A percentile compares a stretch with the other conserved stretches of the same genome.
Conservation (phyloP, 1,139 yeast species). For the Pneumocystis sp. region DNA sequence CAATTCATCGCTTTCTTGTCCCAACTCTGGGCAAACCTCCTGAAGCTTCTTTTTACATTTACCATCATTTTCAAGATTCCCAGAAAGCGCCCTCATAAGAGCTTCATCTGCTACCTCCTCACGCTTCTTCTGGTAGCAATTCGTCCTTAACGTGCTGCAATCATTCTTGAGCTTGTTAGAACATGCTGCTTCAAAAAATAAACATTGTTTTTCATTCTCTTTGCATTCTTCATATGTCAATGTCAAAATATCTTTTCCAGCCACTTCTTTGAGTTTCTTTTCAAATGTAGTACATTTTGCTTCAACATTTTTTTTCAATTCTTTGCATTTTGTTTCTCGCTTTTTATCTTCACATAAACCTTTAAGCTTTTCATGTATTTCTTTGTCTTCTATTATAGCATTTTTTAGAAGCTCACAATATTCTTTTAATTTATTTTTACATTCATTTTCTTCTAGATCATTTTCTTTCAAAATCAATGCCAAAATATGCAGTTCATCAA, state of each 20-base stretch:
- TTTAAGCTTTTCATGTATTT: background rate
- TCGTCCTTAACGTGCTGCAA: background rate
- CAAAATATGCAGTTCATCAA: background rate
- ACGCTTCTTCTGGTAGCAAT: background rate
- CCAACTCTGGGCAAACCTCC: background rate
- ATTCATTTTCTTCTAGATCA: background rate
- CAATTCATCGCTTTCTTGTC: background rate
- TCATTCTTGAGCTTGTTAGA: background rate
- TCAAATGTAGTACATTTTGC: background rate
- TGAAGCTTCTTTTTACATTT: background rate
- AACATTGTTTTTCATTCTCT: background rate
- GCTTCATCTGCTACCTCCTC: background rate
- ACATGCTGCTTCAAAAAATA: background rate
- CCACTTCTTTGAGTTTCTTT: background rate
- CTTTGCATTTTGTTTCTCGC: background rate
- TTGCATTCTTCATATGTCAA: background rate
- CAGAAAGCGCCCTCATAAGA: background rate
- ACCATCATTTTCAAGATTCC: background rate
- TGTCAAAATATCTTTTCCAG: background rate
- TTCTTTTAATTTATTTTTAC: background rate
- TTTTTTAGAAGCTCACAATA: background rate
- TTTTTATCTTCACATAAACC: background rate
- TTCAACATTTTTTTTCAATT: background rate
- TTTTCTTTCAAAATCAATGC: background rate
- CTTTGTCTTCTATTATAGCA: background rate